Evolutionary conservation across 306 rosid species (phyloP).

Genomic region (Lathyrus oleraceus): DNA sequence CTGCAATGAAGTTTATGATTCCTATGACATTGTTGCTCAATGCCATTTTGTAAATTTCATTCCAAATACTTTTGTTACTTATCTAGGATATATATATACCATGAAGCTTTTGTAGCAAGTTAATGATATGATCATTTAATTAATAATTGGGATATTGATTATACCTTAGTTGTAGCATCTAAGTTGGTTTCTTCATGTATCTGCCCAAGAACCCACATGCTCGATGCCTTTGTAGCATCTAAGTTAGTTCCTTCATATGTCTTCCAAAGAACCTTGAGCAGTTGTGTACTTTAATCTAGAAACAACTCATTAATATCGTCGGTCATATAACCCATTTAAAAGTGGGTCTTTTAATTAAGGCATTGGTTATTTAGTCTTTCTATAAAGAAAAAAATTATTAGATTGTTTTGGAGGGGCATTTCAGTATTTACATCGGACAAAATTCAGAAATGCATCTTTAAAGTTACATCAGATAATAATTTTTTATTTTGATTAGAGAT

Average conservation of each 20-base stretch:
- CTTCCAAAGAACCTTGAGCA: slow-evolving; percentile 15
- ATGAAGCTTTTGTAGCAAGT: slow-evolving; percentile 33
- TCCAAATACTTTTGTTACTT: slow-evolving; percentile 41
- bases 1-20: slow-evolving; percentile 69
- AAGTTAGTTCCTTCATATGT: not conserved
- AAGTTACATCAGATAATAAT: too few relatives aligned
- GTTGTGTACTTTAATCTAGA: not conserved
- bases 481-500: too few relatives aligned
- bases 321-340: too few relatives aligned
- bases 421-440: too few relatives aligned
- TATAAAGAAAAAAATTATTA: too few relatives aligned
- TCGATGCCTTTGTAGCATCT: not conserved
- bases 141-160: slow-evolving; percentile 28
- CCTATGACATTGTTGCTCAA: slow-evolving; percentile 71
- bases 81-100: slow-evolving; percentile 38
- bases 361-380: too few relatives aligned
- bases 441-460: too few relatives aligned
- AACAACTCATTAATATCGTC: too few relatives aligned
- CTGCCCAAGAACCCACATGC: not conserved
- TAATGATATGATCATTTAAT: not conserved
- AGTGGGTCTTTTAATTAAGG: not conserved
- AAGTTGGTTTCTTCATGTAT: too few relatives aligned
- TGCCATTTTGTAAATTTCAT: slow-evolving; percentile 53
- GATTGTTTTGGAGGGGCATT: too few relatives aligned
- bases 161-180: not conserved